Percentiles rank a stretch among this genome's conserved stretches.
Conservation (phyloP, 1,139 yeast genomes). For the Meyerozyma elateridarum region DNA sequence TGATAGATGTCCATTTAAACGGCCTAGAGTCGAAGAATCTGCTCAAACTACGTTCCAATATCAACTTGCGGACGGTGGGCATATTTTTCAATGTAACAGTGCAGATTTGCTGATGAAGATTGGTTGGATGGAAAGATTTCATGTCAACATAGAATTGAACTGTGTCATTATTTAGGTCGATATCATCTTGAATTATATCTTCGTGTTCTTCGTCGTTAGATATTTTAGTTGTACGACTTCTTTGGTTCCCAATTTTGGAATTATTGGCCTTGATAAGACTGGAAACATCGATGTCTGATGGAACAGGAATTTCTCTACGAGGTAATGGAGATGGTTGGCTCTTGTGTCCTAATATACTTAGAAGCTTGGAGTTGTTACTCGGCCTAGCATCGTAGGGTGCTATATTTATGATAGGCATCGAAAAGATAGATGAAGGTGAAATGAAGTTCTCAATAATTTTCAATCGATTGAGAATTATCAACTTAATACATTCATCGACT, state of each 20-base stretch:
- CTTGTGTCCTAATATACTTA: constrained; percentile 12
- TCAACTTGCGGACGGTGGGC: constrained; percentile 25
- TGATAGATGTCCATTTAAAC: background rate
- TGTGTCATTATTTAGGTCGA: constrained; percentile 9
- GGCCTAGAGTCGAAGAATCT: constrained; percentile 9
- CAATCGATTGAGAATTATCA: background rate
- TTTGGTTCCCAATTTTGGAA: constrained; percentile 15
- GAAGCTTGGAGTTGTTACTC: constrained; percentile 12
- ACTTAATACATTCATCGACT: background rate
- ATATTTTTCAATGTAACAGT: constrained; percentile 32
- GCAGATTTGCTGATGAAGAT: constrained; percentile 34
- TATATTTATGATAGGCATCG: constrained; percentile 7
- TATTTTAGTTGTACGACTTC: background rate
- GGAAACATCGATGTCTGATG: constrained; percentile 20
- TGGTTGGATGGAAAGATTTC: constrained; percentile 24
- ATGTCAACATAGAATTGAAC: constrained; percentile 18
- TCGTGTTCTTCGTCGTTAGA: constrained; percentile 13
- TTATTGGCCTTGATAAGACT: constrained; percentile 20
- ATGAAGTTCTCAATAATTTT: too few species aligned
- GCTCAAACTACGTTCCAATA: constrained; percentile 27
- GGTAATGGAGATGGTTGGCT: too few species aligned
- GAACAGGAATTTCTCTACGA: constrained; percentile 22
- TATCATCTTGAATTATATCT: constrained; percentile 9
- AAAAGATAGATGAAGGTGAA: constrained; percentile 2
- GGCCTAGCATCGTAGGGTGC: constrained; percentile 17